A percentile compares a stretch with the other conserved stretches of the same genome.
These are phyloP conservation scores for Saccharomycopsis schoenii DNA, from an alignment of 805 yeast genomes.

Conservation along the genomic window DNA sequence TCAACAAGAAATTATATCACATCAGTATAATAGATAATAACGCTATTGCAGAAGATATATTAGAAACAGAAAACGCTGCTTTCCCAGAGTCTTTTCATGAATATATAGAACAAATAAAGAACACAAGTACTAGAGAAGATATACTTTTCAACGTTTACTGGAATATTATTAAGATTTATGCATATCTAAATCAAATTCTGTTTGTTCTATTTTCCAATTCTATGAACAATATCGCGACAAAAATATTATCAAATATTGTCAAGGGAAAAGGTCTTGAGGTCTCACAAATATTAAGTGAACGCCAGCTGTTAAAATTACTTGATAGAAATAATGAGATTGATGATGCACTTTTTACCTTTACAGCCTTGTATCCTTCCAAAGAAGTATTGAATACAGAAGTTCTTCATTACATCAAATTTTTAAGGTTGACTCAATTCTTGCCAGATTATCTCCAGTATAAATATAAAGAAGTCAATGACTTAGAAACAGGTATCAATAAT, in stretches of 20 bases:
- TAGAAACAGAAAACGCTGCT: background rate
- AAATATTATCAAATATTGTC: constrained; percentile 33
- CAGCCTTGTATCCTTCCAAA: constrained; percentile 31
- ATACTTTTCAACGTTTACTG: constrained; percentile 12
- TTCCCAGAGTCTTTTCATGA: constrained; percentile 3
- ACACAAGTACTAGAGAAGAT: constrained; percentile 15
- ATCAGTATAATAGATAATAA: constrained; percentile 4
- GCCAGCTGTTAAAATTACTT: constrained; percentile 24
- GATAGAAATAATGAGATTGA: constrained; percentile 3
- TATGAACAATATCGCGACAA: constrained; percentile 38
- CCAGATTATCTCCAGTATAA: background rate
- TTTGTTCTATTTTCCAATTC: constrained; percentile 29
- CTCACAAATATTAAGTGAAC: constrained; percentile 27
- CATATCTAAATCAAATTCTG: constrained; percentile 28
- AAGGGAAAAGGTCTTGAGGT: constrained; percentile 30
- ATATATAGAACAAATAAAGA: constrained; percentile 5
- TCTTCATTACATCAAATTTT: constrained; percentile 8
- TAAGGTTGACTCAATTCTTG: constrained; percentile 5
- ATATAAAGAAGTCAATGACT: constrained; percentile 4
- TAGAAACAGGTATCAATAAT: constrained; percentile 8
- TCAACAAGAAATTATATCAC: constrained; percentile 1
- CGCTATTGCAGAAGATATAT: background rate
- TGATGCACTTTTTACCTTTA: constrained; percentile 18
- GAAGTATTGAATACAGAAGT: constrained; percentile 34
- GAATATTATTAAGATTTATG: constrained; percentile 5